Conservation (phyloP, 1,139 yeast species). For the Lodderomyces orthopsilosis region DNA sequence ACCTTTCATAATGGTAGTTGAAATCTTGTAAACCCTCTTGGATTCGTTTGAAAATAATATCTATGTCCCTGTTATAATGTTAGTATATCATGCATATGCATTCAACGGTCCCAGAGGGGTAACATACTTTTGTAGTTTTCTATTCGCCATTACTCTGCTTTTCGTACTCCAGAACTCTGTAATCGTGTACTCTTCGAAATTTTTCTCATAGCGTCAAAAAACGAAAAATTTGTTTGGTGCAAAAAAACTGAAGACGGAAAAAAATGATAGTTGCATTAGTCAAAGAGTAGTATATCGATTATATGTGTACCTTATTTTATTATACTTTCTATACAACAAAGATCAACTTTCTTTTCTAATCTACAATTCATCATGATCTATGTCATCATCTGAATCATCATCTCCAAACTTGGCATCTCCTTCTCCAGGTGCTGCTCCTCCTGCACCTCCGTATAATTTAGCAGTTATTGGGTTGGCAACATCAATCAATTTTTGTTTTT, state of each 20-base stretch:
- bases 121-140: conserved; percentile 50
- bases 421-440: conserved; percentile 28
- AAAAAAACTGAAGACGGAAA: not conserved
- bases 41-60: conserved; percentile 91
- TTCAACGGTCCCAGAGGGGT: no score
- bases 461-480: conserved; percentile 91
- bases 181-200: not conserved
- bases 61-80: conserved; percentile 61
- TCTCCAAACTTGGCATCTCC: conserved; percentile 42
- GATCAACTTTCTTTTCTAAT: conserved; percentile 1
- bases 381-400: conserved; percentile 63
- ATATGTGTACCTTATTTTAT: not conserved
- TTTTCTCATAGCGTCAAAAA: not conserved
- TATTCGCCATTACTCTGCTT: conserved; percentile 29
- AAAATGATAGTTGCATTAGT: no score
- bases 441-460: conserved; percentile 75
- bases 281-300: not conserved
- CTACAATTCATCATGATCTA: conserved; percentile 55
- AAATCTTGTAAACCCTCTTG: conserved; percentile 90
- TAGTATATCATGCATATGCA: no score
- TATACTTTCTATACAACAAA: not conserved
- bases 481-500: conserved; percentile 79
- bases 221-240: conserved; percentile 1
- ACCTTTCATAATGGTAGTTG: conserved; percentile 46
- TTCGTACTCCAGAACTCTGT: not conserved